These are phyloP conservation scores for Lecanosticta acicola DNA, from an alignment of 2,329 filamentous ascomycete genomes.

Conservation along the genomic window DNA sequence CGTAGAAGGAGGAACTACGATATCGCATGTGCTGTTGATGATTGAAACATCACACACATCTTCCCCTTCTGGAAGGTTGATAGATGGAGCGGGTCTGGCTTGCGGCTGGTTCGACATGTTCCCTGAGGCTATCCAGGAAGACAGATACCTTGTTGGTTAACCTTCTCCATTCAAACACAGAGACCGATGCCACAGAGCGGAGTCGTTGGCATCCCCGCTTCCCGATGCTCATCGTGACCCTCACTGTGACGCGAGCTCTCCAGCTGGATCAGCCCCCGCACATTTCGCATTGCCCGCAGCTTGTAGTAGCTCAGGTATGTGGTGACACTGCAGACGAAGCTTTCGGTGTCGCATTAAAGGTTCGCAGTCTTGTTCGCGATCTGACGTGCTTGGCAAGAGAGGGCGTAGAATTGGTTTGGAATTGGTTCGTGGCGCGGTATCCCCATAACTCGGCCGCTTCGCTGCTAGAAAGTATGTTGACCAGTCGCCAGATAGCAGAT, in stretches of 20 bases:
- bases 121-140: not conserved
- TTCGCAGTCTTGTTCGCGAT: no score
- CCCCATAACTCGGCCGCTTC: no score
- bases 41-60: constrained; percentile 16
- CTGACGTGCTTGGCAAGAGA: no score
- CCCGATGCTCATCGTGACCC: not conserved
- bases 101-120: constrained; percentile 15
- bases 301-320: no score
- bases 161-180: not conserved
- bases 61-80: constrained; percentile 14
- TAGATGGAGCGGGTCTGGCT: constrained; percentile 9
- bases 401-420: no score
- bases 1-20: constrained; percentile 46
- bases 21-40: constrained; percentile 17
- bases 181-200: not conserved
- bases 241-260: no score
- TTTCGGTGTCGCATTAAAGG: no score
- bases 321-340: no score
- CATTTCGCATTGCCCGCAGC: no score
- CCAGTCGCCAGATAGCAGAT: no score
- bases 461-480: no score
- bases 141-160: not conserved
- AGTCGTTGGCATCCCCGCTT: not conserved
- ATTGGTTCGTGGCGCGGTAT: no score
- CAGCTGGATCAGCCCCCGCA: not conserved